Evolutionary conservation across 306 rosid species (phyloP).

Genomic region (Vigna unguiculata): DNA sequence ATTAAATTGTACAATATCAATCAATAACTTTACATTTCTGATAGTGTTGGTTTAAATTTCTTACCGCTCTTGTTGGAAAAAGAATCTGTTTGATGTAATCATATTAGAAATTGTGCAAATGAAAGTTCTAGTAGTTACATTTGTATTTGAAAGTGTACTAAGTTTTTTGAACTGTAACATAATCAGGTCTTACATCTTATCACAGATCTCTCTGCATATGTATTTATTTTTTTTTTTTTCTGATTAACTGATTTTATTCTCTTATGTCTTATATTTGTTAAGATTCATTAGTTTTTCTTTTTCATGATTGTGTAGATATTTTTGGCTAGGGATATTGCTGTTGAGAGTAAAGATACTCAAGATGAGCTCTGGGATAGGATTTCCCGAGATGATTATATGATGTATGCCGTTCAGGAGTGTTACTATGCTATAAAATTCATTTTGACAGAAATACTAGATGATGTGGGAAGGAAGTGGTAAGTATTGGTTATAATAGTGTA

Average conservation of each 20-base stretch:
- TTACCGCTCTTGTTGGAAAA: no score
- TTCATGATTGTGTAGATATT: conserved; percentile 61
- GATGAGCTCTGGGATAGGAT: conserved; percentile 87
- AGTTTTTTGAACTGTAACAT: not conserved
- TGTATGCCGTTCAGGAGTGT: conserved; percentile 97
- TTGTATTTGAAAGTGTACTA: not conserved
- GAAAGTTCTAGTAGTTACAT: not conserved
- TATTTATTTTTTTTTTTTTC: not conserved
- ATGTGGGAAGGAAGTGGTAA: conserved; percentile 84
- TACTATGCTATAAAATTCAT: conserved; percentile 65
- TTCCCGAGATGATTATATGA: conserved; percentile 89
- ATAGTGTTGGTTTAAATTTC: no score
- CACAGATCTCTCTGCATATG: conserved; percentile 1
- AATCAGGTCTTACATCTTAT: not conserved
- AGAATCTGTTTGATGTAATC: no score
- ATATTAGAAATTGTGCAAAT: not conserved
- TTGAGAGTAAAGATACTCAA: conserved; percentile 73
- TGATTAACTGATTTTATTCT: conserved; percentile 9
- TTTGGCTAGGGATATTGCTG: conserved; percentile 90
- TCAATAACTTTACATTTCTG: no score
- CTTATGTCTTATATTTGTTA: conserved; percentile 26
- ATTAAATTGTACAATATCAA: no score
- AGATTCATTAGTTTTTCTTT: conserved; percentile 26
- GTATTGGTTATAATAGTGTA: conserved; percentile 35
- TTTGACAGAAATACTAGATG: conserved; percentile 76